Base-by-base conservation (phyloP, 352 stramenopile genomes). In the Phytopythium ostracodes region DNA sequence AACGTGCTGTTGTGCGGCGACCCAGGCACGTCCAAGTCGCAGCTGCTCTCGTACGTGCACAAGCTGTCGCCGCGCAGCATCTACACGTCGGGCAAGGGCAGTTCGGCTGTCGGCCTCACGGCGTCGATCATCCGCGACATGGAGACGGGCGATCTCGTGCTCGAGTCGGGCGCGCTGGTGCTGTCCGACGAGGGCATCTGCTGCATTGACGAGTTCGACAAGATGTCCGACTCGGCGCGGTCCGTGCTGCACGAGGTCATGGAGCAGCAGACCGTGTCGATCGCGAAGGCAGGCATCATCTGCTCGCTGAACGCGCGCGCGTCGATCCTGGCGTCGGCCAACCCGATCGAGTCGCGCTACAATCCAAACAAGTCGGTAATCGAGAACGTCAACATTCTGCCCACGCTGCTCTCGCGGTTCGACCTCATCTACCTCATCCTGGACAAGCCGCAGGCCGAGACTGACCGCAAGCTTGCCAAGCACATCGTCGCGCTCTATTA, bases 401-500 rank as follows among this genome's bases (percentile, higher is more conserved):
- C 97, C 4, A 99, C 98, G 24, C 80, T 99, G 31, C 79, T 99
- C 7, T 98, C 91, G 64, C 92, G 98, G 43, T 99, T 99, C 68
- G 98, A 99, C 76, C 87, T 99, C 57, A 99, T 99, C 68, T 99
- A 99, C 73, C 81, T 99, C 22, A 98, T 99, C 67, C 84, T 99
- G 36, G 98, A 99, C 78, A 97, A 97, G 61, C 93, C 97, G 1
- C 91, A 98, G 59, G 68, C 87, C 7, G 95, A 98, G 62, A 91
- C 87, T 22, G 98, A 99, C 72, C 86, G 96, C 12, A 87, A 96
- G 60, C 75, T 99, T 44, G 98, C 97, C 10, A 92, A 96, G 29
- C 98, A 99, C 77, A 93, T 99, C 59, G 97, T 99, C 0, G 92
- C 93, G 35, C 74, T 99, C 12, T 99, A 99, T 71, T 98, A 97